Conservation (phyloP, 768 basidiomycete genomes). For the Pseudohyphozyma bogoriensis region DNA sequence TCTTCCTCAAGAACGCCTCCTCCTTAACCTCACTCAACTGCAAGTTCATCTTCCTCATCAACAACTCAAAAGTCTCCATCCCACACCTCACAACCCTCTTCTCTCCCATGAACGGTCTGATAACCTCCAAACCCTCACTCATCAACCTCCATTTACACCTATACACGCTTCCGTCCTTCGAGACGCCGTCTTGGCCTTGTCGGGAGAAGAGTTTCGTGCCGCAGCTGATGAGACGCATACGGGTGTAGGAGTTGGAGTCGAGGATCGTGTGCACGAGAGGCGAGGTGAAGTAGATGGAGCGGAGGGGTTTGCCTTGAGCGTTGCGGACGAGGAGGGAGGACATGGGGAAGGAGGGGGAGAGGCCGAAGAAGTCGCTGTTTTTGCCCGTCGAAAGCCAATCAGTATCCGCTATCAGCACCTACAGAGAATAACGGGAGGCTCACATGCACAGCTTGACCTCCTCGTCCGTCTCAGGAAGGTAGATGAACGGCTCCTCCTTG, state of each 20-base stretch:
- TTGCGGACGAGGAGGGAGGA: conserved; percentile 78
- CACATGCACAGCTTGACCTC: conserved; percentile 64
- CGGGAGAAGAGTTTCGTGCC: conserved; percentile 88
- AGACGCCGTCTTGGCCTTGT: conserved; percentile 78
- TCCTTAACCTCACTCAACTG: conserved; percentile 51
- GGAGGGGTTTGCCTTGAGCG: conserved; percentile 56
- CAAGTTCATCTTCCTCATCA: conserved; percentile 74
- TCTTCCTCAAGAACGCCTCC: conserved; percentile 49
- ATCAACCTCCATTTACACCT: conserved; percentile 49
- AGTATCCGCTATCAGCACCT: background rate
- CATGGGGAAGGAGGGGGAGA: conserved; percentile 60
- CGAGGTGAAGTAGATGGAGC: conserved; percentile 81
- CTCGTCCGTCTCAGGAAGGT: conserved; percentile 56
- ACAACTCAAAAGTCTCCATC: conserved; percentile 49
- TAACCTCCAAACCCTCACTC: conserved; percentile 70
- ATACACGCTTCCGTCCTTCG: conserved; percentile 35
- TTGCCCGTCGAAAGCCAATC: too few relatives aligned
- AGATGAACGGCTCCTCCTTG: conserved; percentile 88
- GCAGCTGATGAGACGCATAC: conserved; percentile 77
- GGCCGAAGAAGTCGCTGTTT: conserved; percentile 60
- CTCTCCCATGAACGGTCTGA: conserved; percentile 70
- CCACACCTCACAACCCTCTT: conserved; percentile 53
- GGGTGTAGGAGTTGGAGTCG: conserved; percentile 66
- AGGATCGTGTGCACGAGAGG: conserved; percentile 72
- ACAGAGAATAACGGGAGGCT: conserved; percentile 32